A percentile compares a stretch with the other conserved stretches of the same genome.
Evolutionary conservation across 2,329 filamentous ascomycete genomes (phyloP).

Genomic region (Talaromyces marneffei): DNA sequence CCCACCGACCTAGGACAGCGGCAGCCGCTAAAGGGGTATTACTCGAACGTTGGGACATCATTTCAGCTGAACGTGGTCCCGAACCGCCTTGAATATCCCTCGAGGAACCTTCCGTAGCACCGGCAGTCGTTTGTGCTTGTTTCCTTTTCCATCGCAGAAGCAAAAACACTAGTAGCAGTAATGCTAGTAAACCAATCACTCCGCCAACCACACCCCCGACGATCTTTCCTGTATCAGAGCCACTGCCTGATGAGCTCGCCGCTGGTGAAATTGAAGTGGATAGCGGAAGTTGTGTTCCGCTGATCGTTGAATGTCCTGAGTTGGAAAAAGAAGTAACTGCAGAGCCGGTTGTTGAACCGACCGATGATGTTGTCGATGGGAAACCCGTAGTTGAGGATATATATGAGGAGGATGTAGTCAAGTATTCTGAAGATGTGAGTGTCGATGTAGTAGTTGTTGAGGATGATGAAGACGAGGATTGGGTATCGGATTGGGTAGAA

Average conservation of each 20-base stretch:
- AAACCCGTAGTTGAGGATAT: conserved; percentile 2
- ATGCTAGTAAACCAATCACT: conserved; percentile 51
- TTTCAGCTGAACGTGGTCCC: conserved; percentile 19
- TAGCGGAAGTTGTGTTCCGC: background rate
- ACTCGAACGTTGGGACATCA: conserved; percentile 36
- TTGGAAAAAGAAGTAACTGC: background rate
- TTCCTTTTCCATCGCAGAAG: conserved; percentile 19
- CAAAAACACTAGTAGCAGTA: conserved; percentile 40
- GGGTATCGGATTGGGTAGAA: background rate
- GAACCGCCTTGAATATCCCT: conserved; percentile 20
- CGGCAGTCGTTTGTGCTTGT: conserved; percentile 9
- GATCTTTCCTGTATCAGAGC: conserved; percentile 45
- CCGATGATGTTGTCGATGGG: background rate
- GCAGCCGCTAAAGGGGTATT: conserved; percentile 35
- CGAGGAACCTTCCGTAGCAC: conserved; percentile 14
- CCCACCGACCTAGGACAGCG: conserved; percentile 38
- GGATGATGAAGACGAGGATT: background rate
- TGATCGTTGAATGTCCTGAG: background rate
- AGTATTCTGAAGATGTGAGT: background rate
- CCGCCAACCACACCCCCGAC: conserved; percentile 60
- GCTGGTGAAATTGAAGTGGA: conserved; percentile 5
- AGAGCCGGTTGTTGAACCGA: background rate
- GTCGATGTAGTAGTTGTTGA: background rate
- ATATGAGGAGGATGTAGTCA: conserved; percentile 2
- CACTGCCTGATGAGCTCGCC: conserved; percentile 12